A percentile compares a stretch with the other conserved stretches of the same genome.
Conservation (phyloP, 1,284 basidiomycete species). For the Ustilago nuda region DNA sequence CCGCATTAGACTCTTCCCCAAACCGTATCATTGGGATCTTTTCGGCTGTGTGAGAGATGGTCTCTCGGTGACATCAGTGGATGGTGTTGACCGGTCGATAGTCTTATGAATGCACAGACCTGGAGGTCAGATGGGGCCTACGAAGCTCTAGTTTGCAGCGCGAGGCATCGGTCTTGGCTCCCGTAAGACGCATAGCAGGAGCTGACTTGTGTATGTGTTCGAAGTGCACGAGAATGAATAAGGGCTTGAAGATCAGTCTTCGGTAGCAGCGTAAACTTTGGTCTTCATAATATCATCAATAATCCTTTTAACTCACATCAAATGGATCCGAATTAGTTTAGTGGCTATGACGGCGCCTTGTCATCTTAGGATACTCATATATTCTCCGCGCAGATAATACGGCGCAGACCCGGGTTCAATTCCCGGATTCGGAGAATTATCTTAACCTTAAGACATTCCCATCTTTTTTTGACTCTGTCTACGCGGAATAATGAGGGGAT, state of each 20-base stretch:
- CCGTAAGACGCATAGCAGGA: no score
- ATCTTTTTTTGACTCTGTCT: background rate
- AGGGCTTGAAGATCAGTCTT: background rate
- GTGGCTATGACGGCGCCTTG: conserved; percentile 62
- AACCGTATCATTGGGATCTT: background rate
- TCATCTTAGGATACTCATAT: conserved; percentile 31
- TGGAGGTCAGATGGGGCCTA: no score
- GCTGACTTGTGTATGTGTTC: no score
- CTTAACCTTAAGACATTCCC: conserved; percentile 5
- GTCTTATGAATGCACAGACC: no score
- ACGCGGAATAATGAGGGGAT: no score
- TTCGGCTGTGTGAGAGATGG: background rate
- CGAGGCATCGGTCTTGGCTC: no score
- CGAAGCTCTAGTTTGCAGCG: no score
- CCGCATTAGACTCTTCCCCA: background rate
- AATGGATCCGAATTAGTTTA: conserved; percentile 57
- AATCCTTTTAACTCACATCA: background rate
- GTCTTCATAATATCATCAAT: no score
- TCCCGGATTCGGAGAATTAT: conserved; percentile 54
- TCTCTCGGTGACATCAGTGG: background rate
- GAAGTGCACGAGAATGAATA: no score
- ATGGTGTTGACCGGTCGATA: no score
- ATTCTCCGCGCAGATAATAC: conserved; percentile 44
- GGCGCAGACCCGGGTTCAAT: conserved; percentile 60
- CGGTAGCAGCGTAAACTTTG: no score